These are phyloP conservation scores for Xylaria sp. DNA, from an alignment of 2,329 filamentous ascomycete genomes.

Conservation along the genomic window DNA sequence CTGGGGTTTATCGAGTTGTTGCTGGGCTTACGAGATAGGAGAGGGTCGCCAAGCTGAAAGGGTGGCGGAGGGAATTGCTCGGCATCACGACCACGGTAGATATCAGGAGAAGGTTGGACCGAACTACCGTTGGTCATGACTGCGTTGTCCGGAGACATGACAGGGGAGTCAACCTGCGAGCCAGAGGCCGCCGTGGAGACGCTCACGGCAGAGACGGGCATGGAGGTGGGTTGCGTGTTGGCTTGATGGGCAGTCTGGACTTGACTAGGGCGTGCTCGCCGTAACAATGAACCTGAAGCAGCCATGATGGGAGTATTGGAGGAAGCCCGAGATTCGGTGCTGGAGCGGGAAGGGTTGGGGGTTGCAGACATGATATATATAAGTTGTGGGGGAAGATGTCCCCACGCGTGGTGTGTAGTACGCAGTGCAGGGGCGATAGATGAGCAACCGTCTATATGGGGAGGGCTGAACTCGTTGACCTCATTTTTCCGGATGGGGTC, in stretches of 20 bases:
- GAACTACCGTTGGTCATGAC: slow-evolving; percentile 63
- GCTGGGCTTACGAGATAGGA: slow-evolving; percentile 63
- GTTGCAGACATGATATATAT: slow-evolving; percentile 40
- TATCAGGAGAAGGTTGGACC: slow-evolving; percentile 68
- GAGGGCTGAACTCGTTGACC: slow-evolving; percentile 35
- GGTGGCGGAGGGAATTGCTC: slow-evolving; percentile 56
- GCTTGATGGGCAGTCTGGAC: slow-evolving; percentile 51
- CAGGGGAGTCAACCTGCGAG: slow-evolving; percentile 58
- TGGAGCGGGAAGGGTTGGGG: slow-evolving; percentile 36
- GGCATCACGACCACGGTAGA: slow-evolving; percentile 56
- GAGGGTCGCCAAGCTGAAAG: slow-evolving; percentile 75
- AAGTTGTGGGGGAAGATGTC: slow-evolving; percentile 31
- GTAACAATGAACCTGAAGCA: slow-evolving; percentile 43
- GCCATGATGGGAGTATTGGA: slow-evolving; percentile 46
- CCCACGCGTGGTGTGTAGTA: slow-evolving; percentile 30
- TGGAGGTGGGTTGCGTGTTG: slow-evolving; percentile 42
- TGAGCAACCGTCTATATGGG: slow-evolving; percentile 36
- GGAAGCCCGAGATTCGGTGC: slow-evolving; percentile 35
- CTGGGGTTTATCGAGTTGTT: slow-evolving; percentile 66
- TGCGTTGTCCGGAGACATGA: slow-evolving; percentile 57
- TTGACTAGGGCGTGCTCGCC: slow-evolving; percentile 49
- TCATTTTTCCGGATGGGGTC: slow-evolving; percentile 35
- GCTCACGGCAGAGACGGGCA: slow-evolving; percentile 58
- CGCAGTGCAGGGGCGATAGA: slow-evolving; percentile 30
- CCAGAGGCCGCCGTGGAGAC: slow-evolving; percentile 59